A percentile compares a stretch with the other conserved stretches of the same genome.
These are phyloP conservation scores for Streptanthus diversifolius DNA, from an alignment of 345 rosid genomes.

Conservation along the genomic window DNA sequence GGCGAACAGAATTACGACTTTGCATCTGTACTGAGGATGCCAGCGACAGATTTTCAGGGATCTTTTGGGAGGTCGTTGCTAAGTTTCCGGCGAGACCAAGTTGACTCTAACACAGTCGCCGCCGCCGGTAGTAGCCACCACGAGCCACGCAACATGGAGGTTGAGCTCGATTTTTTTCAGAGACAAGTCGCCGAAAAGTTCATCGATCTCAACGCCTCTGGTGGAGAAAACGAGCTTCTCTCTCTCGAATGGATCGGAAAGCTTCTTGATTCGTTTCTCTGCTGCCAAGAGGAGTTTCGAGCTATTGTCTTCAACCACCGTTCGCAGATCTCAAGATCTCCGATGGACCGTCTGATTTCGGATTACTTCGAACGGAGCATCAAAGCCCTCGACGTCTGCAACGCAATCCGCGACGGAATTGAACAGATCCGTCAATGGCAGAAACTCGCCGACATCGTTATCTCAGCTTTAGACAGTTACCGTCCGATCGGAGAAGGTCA, in stretches of 20 bases:
- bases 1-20: background rate
- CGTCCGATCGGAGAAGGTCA: constrained; percentile 71
- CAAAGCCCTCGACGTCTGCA: constrained; percentile 84
- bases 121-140: constrained; percentile 15
- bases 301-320: constrained; percentile 43
- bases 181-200: constrained; percentile 57
- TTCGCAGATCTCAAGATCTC: constrained; percentile 35
- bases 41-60: constrained; percentile 56
- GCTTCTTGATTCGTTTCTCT: constrained; percentile 54
- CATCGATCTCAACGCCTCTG: constrained; percentile 41
- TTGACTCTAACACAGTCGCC: constrained; percentile 18
- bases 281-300: constrained; percentile 66
- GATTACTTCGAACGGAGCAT: constrained; percentile 68
- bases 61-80: constrained; percentile 47
- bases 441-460: constrained; percentile 67
- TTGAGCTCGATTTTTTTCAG: constrained; percentile 62
- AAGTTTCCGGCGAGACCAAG: constrained; percentile 50
- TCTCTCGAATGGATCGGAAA: constrained; percentile 58
- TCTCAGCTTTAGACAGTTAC: constrained; percentile 49
- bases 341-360: constrained; percentile 47
- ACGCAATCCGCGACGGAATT: constrained; percentile 80
- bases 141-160: constrained; percentile 32
- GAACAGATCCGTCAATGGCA: constrained; percentile 72
- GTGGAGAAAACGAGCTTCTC: constrained; percentile 40
- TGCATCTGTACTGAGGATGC: constrained; percentile 42